Base-by-base conservation (phyloP, 768 basidiomycete species). In the Calocybe indica region DNA sequence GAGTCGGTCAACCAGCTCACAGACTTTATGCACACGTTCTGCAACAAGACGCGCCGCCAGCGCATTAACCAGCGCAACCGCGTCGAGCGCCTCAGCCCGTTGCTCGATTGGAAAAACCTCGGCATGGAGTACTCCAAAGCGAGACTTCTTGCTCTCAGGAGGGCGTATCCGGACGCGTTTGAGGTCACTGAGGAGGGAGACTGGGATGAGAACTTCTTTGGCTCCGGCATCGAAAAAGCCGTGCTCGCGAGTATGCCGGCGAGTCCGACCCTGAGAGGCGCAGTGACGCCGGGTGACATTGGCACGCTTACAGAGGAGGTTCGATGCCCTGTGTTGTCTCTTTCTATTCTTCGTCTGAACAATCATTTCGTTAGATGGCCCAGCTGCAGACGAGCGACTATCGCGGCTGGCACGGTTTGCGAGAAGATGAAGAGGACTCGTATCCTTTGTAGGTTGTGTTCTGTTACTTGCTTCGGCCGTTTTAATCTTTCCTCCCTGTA, bases 51-150 rank as follows among this genome's bases (percentile, higher is more conserved):
- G 4, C 78, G 96, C n/a, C 79, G 96, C 38, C 96, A 98, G 65
- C 80, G 96, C 42, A 98, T 98, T 67, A 98, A 99, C 68, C 96
- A 98, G 70, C 87, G 96, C 31, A 99, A 98, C 71, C 83, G 96
- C 37, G 95, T 97, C 46, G 96, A 99, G 63, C 82, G 96, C 28
- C 75, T 99, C 12, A 86, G 83, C 43, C 95, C 95, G 11, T 66
- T 99, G 48, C 73, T 99, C 50, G 96, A 99, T 64, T 98, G 96
- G 96, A 99, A 99, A 73, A 92, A 92, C 60, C 72, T 99, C 30
- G 96, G 96, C 2, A 79, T 98, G 52, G 96, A 99, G 66, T 99
- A 99, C 66, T 84, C 86, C 64, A 99, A 97, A 73, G 88, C 92
- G 22, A 73, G 96, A 37, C 93, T 95, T 67, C 71, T 97, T 44